Percentiles rank a stretch among this genome's conserved stretches.
Evolutionary conservation across 306 rosid species (phyloP).

Genomic region (Lathyrus aphaca): DNA sequence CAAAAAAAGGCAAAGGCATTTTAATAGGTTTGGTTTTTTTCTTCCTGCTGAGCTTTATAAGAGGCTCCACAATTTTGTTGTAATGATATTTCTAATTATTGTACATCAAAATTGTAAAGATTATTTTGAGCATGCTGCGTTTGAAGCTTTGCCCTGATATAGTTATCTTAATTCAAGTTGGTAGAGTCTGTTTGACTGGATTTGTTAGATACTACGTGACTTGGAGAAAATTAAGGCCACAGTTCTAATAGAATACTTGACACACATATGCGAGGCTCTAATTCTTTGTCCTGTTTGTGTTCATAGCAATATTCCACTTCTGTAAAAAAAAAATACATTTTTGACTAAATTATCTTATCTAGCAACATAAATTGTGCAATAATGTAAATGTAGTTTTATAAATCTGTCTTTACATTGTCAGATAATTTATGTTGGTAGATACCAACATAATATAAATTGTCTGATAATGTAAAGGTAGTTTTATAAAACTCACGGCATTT

Average conservation of each 20-base stretch:
- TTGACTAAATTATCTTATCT: too few relatives aligned
- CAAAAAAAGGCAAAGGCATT: slow-evolving; percentile 45
- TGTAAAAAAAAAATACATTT: background rate
- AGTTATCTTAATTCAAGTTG: background rate
- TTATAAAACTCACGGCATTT: too few relatives aligned
- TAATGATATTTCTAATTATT: slow-evolving; percentile 17
- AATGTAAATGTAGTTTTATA: too few relatives aligned
- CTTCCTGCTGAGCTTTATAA: slow-evolving; percentile 25
- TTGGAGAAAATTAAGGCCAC: background rate
- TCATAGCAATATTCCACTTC: background rate
- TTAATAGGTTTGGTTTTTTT: slow-evolving; percentile 34
- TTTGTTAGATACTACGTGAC: background rate
- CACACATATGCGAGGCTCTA: background rate
- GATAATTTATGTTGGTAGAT: too few relatives aligned
- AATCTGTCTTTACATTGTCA: too few relatives aligned
- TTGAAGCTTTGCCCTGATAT: background rate
- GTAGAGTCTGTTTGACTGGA: background rate
- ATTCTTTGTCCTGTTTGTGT: too few relatives aligned
- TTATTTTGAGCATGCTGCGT: slow-evolving; percentile 1
- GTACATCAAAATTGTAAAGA: slow-evolving; percentile 3
- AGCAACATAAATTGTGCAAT: too few relatives aligned
- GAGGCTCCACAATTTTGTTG: slow-evolving; percentile 50
- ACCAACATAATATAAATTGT: too few relatives aligned
- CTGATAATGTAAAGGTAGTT: too few relatives aligned
- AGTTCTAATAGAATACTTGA: background rate